phyloP scores from a whole-genome alignment of 2,329 filamentous ascomycete species.

The Rutstroemia sydowiana region DNA sequence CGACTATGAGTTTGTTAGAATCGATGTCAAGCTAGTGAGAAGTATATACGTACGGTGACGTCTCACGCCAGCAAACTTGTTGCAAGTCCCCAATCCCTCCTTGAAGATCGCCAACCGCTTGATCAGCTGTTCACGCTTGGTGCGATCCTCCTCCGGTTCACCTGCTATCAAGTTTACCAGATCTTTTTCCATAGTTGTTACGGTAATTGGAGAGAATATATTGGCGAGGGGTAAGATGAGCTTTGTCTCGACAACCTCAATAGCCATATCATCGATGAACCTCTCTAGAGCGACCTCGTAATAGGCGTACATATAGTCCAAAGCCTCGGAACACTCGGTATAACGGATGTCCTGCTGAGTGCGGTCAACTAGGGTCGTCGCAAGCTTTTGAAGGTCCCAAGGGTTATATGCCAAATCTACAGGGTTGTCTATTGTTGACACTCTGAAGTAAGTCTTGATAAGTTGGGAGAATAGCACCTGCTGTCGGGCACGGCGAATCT shows the following conservation, averaged over 20 bases:
- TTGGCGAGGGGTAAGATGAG: conserved; percentile 31
- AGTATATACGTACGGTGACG: conserved; percentile 5
- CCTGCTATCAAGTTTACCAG: conserved; percentile 34
- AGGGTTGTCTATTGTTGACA: conserved; percentile 3
- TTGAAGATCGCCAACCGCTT: conserved; percentile 34
- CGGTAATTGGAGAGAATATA: conserved; percentile 35
- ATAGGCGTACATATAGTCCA: conserved; percentile 36
- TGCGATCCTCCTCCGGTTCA: conserved; percentile 34
- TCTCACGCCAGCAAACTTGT: conserved; percentile 9
- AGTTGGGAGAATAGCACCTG: conserved; percentile 14
- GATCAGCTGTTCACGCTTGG: conserved; percentile 31
- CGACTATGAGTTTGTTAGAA: no score
- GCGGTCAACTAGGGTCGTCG: conserved; percentile 16
- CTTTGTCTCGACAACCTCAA: conserved; percentile 37
- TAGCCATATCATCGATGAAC: conserved; percentile 37
- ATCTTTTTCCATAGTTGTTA: conserved; percentile 33
- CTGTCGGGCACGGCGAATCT: conserved; percentile 12
- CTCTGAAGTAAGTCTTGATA: conserved; percentile 22
- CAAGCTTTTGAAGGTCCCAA: conserved; percentile 20
- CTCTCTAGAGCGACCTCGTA: conserved; percentile 39
- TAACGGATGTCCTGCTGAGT: conserved; percentile 28
- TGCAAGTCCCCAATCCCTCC: conserved; percentile 31
- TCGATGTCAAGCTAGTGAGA: background rate
- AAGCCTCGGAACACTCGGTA: conserved; percentile 28
- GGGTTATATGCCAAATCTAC: conserved; percentile 16